These are phyloP conservation scores for Amauroascus verrucosus DNA, from an alignment of 2,329 filamentous ascomycete species.

Conservation along the genomic window DNA sequence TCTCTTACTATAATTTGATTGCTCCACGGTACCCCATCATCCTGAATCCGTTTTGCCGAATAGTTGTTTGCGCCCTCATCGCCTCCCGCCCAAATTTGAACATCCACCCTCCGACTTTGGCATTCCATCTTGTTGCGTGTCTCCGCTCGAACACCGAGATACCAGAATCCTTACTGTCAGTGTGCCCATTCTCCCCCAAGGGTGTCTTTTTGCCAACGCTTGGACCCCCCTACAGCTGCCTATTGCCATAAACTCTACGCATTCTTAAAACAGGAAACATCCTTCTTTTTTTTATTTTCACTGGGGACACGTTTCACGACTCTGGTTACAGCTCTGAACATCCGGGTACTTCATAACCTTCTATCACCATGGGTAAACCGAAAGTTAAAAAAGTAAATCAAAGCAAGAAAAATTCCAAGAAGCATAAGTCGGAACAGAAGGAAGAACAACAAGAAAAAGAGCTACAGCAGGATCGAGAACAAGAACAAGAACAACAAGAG, in stretches of 20 bases:
- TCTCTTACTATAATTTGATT: constrained; percentile 11
- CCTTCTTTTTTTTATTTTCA: constrained; percentile 6
- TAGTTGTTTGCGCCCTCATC: constrained; percentile 2
- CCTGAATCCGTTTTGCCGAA: background rate
- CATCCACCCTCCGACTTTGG: constrained; percentile 2
- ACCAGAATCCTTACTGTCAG: constrained; percentile 1
- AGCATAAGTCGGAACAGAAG: constrained; percentile 12
- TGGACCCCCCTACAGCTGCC: background rate
- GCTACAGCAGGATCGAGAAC: background rate
- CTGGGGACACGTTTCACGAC: constrained; percentile 19
- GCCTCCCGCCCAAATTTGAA: constrained; percentile 11
- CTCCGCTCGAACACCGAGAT: constrained; percentile 7
- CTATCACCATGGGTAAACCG: constrained; percentile 12
- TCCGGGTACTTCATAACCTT: constrained; percentile 3
- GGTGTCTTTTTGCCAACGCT: constrained; percentile 1
- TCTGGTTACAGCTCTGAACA: background rate
- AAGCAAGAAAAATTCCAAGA: constrained; percentile 14
- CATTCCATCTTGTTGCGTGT: constrained; percentile 12
- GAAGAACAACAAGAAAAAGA: constrained; percentile 7
- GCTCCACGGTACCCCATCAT: constrained; percentile 14
- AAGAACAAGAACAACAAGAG: constrained; percentile 9
- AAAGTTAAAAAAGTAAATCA: constrained; percentile 11
- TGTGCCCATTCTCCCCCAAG: background rate
- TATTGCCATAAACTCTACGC: background rate
- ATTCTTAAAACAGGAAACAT: constrained; percentile 1